phyloP scores from a whole-genome alignment of 257 asterid genomes.

The Agastache rugosa region DNA sequence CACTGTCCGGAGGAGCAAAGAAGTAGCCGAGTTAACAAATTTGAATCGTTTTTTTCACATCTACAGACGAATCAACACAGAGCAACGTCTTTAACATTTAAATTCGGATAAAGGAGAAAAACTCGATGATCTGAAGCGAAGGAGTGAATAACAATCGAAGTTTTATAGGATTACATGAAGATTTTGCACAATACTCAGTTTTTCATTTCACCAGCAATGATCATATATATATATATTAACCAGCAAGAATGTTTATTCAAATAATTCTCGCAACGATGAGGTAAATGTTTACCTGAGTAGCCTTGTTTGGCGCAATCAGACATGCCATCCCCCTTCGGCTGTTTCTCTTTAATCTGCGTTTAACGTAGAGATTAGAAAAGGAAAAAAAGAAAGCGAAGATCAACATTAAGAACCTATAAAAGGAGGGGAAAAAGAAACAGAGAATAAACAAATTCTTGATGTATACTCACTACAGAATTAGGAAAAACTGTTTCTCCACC shows the following conservation, averaged over 20 bases:
- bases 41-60: neutral
- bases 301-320: constrained; percentile 90
- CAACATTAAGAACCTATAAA: constrained; percentile 3
- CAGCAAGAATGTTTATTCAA: constrained; percentile 8
- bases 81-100: neutral
- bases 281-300: constrained; percentile 63
- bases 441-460: neutral
- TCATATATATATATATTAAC: neutral
- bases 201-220: neutral
- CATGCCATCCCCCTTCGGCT: constrained; percentile 72
- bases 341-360: constrained; percentile 59
- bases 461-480: constrained; percentile 55
- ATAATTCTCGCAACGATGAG: neutral
- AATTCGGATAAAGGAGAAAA: neutral
- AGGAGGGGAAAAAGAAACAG: neutral
- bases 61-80: neutral
- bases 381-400: neutral
- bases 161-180: neutral
- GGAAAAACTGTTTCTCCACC: constrained; percentile 97
- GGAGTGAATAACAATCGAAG: neutral
- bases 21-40: constrained; percentile 4
- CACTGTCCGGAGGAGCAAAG: constrained; percentile 52
- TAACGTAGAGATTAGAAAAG: neutral
- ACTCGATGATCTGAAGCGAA: neutral
- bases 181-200: neutral